Conservation (phyloP, 306 rosid genomes). For the Senna siamea region DNA sequence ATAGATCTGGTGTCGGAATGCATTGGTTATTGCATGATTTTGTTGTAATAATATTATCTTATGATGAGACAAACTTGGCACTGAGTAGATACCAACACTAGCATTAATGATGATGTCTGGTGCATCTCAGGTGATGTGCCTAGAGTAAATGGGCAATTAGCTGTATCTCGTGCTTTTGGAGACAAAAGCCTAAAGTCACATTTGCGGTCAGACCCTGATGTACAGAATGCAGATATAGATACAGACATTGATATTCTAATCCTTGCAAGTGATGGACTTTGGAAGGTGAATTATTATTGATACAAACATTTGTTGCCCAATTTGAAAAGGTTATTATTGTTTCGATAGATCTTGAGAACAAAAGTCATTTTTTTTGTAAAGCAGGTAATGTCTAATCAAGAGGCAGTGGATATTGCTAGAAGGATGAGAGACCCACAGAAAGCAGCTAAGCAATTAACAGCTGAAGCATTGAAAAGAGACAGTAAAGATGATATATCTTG, state of each 20-base stretch:
- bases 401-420: slow-evolving; percentile 72
- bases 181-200: slow-evolving; percentile 79
- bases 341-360: neutral
- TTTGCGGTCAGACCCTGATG: slow-evolving; percentile 72
- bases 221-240: slow-evolving; percentile 41
- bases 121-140: slow-evolving; percentile 66
- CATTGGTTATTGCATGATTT: slow-evolving; percentile 9
- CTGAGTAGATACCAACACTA: neutral
- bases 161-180: slow-evolving; percentile 81
- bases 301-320: neutral
- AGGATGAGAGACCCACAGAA: slow-evolving; percentile 63
- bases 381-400: slow-evolving; percentile 79
- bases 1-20: slow-evolving; percentile 1
- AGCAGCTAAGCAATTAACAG: slow-evolving; percentile 65
- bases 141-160: slow-evolving; percentile 75
- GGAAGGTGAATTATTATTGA: slow-evolving; percentile 58
- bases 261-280: slow-evolving; percentile 76
- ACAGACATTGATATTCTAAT: slow-evolving; percentile 50
- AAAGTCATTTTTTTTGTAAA: neutral
- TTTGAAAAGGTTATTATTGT: neutral
- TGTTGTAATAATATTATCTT: neutral
- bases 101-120: slow-evolving; percentile 15
- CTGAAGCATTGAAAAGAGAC: slow-evolving; percentile 69
- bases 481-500: slow-evolving; percentile 82
- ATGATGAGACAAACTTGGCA: slow-evolving; percentile 3